Evolutionary conservation across 1,139 yeast species (phyloP).

Genomic region (Blastobotrys niveus): DNA sequence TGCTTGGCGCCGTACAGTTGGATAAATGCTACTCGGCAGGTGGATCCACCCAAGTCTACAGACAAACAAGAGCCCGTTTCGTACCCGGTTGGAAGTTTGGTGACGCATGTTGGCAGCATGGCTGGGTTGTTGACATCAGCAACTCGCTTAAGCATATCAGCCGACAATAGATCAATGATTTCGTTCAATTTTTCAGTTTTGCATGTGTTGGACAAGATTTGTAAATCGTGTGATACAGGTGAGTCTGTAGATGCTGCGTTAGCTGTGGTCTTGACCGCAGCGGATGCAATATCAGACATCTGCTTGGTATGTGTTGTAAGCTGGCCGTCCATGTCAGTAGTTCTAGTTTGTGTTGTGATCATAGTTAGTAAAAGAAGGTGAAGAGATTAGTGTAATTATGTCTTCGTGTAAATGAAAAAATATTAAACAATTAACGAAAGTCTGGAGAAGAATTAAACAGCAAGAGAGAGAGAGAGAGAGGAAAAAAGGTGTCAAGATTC

Average conservation of each 20-base stretch:
- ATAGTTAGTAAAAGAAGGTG: too few relatives aligned
- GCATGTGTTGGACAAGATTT: constrained; percentile 10
- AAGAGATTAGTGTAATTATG: too few relatives aligned
- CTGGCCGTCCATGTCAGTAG: background rate
- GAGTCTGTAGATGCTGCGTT: constrained; percentile 6
- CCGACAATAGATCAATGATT: constrained; percentile 18
- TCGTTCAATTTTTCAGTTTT: constrained; percentile 17
- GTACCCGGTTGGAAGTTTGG: constrained; percentile 64
- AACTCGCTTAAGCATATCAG: constrained; percentile 16
- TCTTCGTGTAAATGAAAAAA: too few relatives aligned
- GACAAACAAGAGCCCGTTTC: constrained; percentile 79
- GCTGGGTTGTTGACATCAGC: constrained; percentile 20
- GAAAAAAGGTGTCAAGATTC: too few relatives aligned
- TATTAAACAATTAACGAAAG: too few relatives aligned
- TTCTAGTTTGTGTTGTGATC: constrained; percentile 8
- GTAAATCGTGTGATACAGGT: constrained; percentile 8
- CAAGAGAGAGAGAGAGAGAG: too few relatives aligned
- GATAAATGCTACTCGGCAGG: constrained; percentile 76
- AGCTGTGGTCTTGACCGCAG: constrained; percentile 6
- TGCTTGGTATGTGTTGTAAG: background rate
- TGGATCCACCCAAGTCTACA: constrained; percentile 85
- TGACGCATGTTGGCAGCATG: constrained; percentile 74
- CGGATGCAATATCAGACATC: constrained; percentile 5
- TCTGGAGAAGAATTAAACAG: too few relatives aligned
- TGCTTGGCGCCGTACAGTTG: constrained; percentile 50